phyloP scores from a whole-genome alignment of 108 stramenopile species.

The Nitzschia sp. region DNA sequence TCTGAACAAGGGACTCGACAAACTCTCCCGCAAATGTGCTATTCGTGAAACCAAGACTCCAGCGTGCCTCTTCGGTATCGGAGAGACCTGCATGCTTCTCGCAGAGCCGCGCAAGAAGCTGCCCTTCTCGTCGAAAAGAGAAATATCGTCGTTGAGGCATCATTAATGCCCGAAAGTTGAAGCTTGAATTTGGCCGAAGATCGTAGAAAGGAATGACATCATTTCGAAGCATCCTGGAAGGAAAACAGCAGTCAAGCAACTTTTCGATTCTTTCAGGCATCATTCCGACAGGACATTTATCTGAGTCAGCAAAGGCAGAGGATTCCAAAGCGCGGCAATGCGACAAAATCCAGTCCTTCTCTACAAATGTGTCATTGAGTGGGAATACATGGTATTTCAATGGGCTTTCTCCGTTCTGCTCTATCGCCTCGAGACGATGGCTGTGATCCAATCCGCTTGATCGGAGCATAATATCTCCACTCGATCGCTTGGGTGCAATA shows the following conservation, averaged over 20 bases:
- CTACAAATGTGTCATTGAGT: constrained; percentile 31
- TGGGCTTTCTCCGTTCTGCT: constrained; percentile 18
- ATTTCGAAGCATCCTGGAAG: constrained; percentile 50
- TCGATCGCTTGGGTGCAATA: not conserved
- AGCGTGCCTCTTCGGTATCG: constrained; percentile 44
- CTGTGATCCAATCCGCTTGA: not conserved
- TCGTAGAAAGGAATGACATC: constrained; percentile 44
- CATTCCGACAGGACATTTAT: constrained; percentile 1
- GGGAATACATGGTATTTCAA: constrained; percentile 49
- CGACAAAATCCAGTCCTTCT: constrained; percentile 57
- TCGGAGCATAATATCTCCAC: not conserved
- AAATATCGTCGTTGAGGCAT: constrained; percentile 72
- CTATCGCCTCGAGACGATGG: not conserved
- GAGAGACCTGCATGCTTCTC: constrained; percentile 42
- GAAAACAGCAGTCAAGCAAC: constrained; percentile 55
- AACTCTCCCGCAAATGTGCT: constrained; percentile 73
- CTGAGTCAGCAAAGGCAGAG: constrained; percentile 8
- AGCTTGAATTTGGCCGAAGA: constrained; percentile 42
- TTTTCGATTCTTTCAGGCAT: constrained; percentile 41
- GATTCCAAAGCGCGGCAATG: constrained; percentile 29
- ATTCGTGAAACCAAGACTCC: constrained; percentile 71
- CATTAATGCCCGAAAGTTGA: constrained; percentile 63
- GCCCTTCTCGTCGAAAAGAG: constrained; percentile 66
- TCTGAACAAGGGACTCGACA: constrained; percentile 64
- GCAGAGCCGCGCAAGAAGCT: constrained; percentile 54